Evolutionary conservation across 169 alveolate genomes (phyloP), one percentile per base, ranked within the genome.

Genomic region (Cryptosporidium felis): DNA sequence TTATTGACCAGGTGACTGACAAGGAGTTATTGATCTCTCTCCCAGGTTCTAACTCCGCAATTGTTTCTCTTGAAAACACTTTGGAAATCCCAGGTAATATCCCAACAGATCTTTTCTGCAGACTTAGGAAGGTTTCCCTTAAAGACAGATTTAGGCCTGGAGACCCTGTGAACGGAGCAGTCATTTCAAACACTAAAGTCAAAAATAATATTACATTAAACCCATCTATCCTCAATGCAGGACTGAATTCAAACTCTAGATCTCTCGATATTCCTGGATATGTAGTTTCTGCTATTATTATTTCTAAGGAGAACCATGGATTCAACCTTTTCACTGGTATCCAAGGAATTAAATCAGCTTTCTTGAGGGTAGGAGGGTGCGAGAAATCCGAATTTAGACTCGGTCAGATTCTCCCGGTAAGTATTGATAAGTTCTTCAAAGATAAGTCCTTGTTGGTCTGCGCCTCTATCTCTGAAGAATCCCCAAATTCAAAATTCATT

Each of bases 141-240:
- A 10, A n/a, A 9, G 58, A 74, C 6, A 32, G 85, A 16, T 74
- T 74, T 49, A 26, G 40, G 1, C 44, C 32, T 6, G 85, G 85
- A 0, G 53, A 74, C 21, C 23, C 42, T 28, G 85, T 74, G 0
- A 74, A 53, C 28, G 63, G 74, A 36, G 85, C 85, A 5, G 40
- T 74, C 14, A 74, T 74, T 14, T 74, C 60, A 10, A 74, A 56
- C 40, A 53, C 32, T 32, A 74, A 74, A 44, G 23, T 30, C n/a
- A 74, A 56, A 16, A 56, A 53, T 10, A 56, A 74, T 26, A 3
- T 74, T 10, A 74, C 85, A 23, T 12, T 74, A 16, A 74, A 38
- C 16, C 85, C 85, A 18, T 74, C 85, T 14, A 74, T 74, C 16
- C 38, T 74, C 23, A 74, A 74, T 74, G 85, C 85, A 9, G 85